Conservation (phyloP, 2,329 filamentous ascomycete genomes). For the Sclerotinia glacialis region DNA sequence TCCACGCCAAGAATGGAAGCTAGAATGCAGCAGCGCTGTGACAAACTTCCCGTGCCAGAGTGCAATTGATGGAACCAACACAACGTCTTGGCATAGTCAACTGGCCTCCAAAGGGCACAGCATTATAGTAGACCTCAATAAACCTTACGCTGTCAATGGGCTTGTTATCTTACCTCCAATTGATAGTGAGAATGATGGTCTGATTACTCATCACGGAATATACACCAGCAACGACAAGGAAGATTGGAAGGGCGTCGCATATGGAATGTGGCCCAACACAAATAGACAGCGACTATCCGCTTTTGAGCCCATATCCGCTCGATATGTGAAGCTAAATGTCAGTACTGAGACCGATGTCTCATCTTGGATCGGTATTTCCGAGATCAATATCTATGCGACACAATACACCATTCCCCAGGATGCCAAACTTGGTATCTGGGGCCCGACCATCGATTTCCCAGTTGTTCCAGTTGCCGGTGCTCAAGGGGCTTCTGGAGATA, state of each 20-base stretch:
- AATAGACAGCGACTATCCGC: slow-evolving; percentile 11
- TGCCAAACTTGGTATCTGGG: slow-evolving; percentile 8
- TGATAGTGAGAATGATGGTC: not conserved
- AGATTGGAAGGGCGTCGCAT: not conserved
- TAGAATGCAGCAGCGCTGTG: slow-evolving; percentile 2
- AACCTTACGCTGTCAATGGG: slow-evolving; percentile 1
- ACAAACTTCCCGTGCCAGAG: not conserved
- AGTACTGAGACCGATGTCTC: not conserved
- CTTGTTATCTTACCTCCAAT: slow-evolving; percentile 7
- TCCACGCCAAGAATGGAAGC: not conserved
- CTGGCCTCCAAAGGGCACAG: not conserved
- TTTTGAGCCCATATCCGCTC: slow-evolving; percentile 8
- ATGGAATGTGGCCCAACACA: slow-evolving; percentile 14
- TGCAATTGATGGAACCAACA: not conserved
- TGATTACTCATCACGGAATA: slow-evolving; percentile 4
- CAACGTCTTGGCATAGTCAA: slow-evolving; percentile 6
- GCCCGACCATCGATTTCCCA: slow-evolving; percentile 6
- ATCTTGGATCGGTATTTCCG: slow-evolving; percentile 4
- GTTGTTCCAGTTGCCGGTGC: slow-evolving; percentile 15
- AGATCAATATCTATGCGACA: slow-evolving; percentile 12
- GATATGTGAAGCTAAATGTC: slow-evolving; percentile 6
- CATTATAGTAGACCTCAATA: not conserved
- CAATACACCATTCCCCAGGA: slow-evolving; percentile 3
- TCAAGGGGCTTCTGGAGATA: slow-evolving; percentile 11
- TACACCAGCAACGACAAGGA: slow-evolving; percentile 2